These are phyloP conservation scores for Citrus sinensis DNA, from an alignment of 345 rosid species.

Conservation along the genomic window DNA sequence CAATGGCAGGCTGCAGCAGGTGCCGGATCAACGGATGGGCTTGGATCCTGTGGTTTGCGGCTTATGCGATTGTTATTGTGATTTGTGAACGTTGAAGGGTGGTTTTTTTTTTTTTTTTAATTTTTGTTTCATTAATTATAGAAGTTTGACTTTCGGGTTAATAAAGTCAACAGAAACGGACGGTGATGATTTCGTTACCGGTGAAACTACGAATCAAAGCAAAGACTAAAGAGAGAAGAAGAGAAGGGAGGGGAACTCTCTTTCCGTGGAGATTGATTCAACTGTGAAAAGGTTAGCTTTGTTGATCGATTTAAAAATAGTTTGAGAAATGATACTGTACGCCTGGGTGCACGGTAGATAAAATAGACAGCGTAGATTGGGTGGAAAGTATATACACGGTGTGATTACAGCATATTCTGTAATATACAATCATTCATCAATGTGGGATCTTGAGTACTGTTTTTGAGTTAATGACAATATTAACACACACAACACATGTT, in stretches of 20 bases:
- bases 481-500: no score
- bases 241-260: neutral
- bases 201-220: no score
- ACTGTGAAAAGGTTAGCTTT: neutral
- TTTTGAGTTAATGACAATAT: no score
- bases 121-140: neutral
- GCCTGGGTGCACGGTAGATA: neutral
- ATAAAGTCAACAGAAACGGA: constrained; percentile 32
- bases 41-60: constrained; percentile 33
- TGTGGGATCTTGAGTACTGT: no score
- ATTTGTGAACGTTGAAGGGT: constrained; percentile 7
- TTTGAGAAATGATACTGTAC: neutral
- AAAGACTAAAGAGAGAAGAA: neutral
- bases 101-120: neutral
- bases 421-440: no score
- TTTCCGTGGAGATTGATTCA: neutral
- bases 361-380: no score
- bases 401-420: neutral
- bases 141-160: constrained; percentile 19
- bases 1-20: constrained; percentile 31
- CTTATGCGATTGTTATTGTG: neutral
- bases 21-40: constrained; percentile 38
- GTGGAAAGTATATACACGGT: neutral
- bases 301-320: neutral
- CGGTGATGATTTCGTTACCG: constrained; percentile 29